Evolutionary conservation across 495 filamentous ascomycete genomes (phyloP), one percentile per base, ranked within the genome.

Genomic region (Talaromyces proteolyticus): DNA sequence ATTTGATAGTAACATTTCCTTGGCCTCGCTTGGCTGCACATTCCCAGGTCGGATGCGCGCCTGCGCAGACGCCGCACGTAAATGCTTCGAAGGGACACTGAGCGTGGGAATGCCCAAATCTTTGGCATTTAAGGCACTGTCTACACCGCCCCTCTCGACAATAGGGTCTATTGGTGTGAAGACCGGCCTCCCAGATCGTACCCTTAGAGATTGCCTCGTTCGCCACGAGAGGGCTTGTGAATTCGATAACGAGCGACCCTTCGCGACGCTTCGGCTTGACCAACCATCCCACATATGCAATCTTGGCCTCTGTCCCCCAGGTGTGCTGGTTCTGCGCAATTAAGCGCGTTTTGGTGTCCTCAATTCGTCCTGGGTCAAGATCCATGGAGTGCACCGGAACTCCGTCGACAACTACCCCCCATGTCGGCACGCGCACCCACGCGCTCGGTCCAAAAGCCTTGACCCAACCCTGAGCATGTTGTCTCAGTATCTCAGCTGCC

Each of bases 21-120:
- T 16, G 3, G 6, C 44, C 43, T 21, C 42, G 2, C 38, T 42
- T 44, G 42, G 23, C 43, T 4, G 47, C 39, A 42, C 53, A 59
- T 54, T 56, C 50, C 57, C 44, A 59, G 53, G 53, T 59, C 43
- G 42, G 50, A 49, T 59, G 47, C 53, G 18, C 42, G 23, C 11
- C 43, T 17, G 48, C 52, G 22, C 47, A 59, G 50, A 44, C 36
- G 17, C 51, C 44, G 23, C 44, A 59, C 20, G 21, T 42, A 34
- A 20, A 55, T 1, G 20, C 34, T n/a, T 0, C 8, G 22, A 54
- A 41, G 14, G 49, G 50, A 48, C 49, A 55, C 44, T 57, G 49
- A 47, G 49, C 53, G n/a, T 57, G 22, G 26, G 56, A 47, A 45
- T 60, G 46, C 52, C 57, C 52, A 3, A 43, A 52, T 39, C 53